These are phyloP conservation scores for Eucalyptus coolabah DNA, from an alignment of 345 rosid species.

Conservation along the genomic window DNA sequence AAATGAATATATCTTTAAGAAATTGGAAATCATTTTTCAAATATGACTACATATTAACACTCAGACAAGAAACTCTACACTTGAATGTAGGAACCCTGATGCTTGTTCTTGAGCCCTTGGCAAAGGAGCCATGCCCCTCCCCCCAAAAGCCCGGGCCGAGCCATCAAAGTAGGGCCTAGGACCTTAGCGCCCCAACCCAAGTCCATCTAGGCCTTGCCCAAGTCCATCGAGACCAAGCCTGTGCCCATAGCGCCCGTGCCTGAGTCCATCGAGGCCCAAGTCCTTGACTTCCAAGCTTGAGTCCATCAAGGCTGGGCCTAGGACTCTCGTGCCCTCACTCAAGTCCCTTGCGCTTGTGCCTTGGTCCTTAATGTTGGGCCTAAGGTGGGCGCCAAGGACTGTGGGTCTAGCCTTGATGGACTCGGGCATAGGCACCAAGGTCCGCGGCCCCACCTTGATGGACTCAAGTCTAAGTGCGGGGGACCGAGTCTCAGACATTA, in stretches of 20 bases:
- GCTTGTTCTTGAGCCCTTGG: too few species aligned
- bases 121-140: too few species aligned
- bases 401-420: background rate
- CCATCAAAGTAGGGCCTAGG: fast-evolving
- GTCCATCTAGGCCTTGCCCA: background rate
- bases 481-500: too few species aligned
- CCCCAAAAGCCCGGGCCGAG: fast-evolving
- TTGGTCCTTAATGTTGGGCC: background rate
- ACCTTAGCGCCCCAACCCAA: too few species aligned
- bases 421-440: background rate
- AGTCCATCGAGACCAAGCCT: background rate
- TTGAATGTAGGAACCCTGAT: too few species aligned
- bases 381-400: fast-evolving
- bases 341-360: fast-evolving
- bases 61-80: too few species aligned
- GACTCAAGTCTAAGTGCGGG: fast-evolving
- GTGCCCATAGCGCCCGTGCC: fast-evolving
- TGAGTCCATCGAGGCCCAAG: background rate
- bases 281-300: background rate
- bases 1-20: too few species aligned
- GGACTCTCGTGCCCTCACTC: fast-evolving
- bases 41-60: too few species aligned
- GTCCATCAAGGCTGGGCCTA: fast-evolving
- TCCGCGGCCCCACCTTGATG: fast-evolving
- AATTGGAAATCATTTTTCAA: too few species aligned